A percentile compares a stretch with the other conserved stretches of the same genome.
These are phyloP conservation scores for Solanum gracilifrons DNA, from an alignment of 257 asterid species.

Conservation along the genomic window DNA sequence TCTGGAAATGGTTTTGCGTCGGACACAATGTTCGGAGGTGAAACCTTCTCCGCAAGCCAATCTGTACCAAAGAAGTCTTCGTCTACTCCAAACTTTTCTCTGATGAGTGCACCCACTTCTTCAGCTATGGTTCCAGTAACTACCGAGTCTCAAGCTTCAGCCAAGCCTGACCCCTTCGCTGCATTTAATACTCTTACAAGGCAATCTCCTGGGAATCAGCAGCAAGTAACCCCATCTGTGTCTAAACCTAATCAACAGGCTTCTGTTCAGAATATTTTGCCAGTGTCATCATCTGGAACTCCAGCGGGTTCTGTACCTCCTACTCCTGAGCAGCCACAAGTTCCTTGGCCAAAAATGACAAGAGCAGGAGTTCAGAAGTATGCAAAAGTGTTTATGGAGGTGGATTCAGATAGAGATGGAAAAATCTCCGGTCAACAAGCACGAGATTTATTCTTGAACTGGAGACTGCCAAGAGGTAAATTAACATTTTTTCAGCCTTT, in stretches of 20 bases:
- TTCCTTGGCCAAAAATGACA: constrained; percentile 94
- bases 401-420: constrained; percentile 84
- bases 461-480: constrained; percentile 91
- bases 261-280: constrained; percentile 41
- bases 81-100: constrained; percentile 34
- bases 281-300: constrained; percentile 39
- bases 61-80: constrained; percentile 35
- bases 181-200: constrained; percentile 47
- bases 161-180: constrained; percentile 65
- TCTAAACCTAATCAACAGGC: constrained; percentile 53
- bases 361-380: constrained; percentile 88
- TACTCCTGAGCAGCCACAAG: constrained; percentile 46
- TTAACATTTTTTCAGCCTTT: background rate
- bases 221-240: constrained; percentile 34
- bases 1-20: constrained; percentile 37
- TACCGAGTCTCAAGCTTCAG: constrained; percentile 34
- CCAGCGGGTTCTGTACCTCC: constrained; percentile 36
- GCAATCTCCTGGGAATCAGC: constrained; percentile 44
- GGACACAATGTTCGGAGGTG: constrained; percentile 49
- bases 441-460: constrained; percentile 79
- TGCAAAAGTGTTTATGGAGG: constrained; percentile 82
- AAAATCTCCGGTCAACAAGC: constrained; percentile 89
- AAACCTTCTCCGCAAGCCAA: constrained; percentile 46
- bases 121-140: constrained; percentile 44
- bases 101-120: constrained; percentile 31